Base-by-base conservation (phyloP, 495 filamentous ascomycete species). In the Lindgomyces ingoldianus region DNA sequence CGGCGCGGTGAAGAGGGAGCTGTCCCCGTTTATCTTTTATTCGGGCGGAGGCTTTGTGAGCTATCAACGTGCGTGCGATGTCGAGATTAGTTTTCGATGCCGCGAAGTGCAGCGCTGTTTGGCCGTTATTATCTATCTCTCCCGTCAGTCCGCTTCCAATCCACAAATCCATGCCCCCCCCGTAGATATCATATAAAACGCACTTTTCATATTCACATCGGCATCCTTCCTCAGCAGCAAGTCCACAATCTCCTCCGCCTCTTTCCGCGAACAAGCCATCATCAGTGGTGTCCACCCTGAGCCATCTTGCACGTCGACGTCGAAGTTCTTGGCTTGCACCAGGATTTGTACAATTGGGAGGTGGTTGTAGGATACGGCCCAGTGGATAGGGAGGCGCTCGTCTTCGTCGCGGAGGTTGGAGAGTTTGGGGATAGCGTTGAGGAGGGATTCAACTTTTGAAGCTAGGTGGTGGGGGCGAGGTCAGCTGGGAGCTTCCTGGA, bases 201-300 rank as follows among this genome's bases (percentile, higher is more conserved):
- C 49, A 39, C 29, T 97, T 70, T 91, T 93, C 41, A 83, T 75
- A 71, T 87, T 91, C 3, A 93, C 89, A 64, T 96, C 91, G 1
- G 91, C 92, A 29, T 82, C 91, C 70, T 88, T 91, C n/a, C 79
- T 74, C 0, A 98, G 80, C 2, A 98, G 81, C 4, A 96, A 74
- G 29, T 93, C 85, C 12, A 96, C 81, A 4, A 90, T 69, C 1
- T 79, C 79, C 26, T 90, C 89, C 25, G 78, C 83, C 53, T 90
- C 89, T 63, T 82, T 84, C 36, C 96, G 80, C 63, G 87, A 92
- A 10, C 89, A 83, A 10, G 93, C 89, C 54, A 97, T 96, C 93
- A 97, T 97, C 24, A 97, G 80, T 0, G 91, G 89, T 11, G 93
- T 95, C 94, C 94, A 98, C 54, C 93, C 93, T 9, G 86, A 87